Conservation (phyloP, 2,329 filamentous ascomycete species). For the Pseudocercospora pini-densiflorae region DNA sequence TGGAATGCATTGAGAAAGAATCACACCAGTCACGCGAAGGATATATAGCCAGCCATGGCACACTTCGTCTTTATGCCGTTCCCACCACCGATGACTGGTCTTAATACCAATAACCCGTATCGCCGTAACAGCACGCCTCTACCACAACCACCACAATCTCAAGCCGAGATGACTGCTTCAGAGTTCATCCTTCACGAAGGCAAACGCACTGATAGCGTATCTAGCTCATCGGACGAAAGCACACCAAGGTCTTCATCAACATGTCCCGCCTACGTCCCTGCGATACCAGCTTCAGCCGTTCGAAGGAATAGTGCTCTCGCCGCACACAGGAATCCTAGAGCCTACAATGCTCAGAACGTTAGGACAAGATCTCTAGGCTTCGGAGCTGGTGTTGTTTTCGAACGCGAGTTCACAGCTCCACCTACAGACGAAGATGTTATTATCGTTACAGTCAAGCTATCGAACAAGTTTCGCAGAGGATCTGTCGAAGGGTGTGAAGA, state of each 20-base stretch:
- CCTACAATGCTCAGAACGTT: conserved; percentile 10
- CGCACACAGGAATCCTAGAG: conserved; percentile 18
- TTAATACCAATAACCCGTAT: not conserved
- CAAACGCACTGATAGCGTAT: conserved; percentile 9
- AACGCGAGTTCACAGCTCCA: conserved; percentile 22
- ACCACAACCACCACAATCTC: conserved; percentile 44
- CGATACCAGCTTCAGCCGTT: not conserved
- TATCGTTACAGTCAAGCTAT: conserved; percentile 33
- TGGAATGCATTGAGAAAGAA: not conserved
- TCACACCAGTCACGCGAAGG: not conserved
- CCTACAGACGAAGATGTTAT: conserved; percentile 36
- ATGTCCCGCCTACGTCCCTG: conserved; percentile 10
- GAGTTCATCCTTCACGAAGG: conserved; percentile 8
- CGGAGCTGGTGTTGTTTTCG: conserved; percentile 28
- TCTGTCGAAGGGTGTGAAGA: conserved; percentile 25
- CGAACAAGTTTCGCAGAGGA: conserved; percentile 23
- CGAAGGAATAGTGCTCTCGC: conserved; percentile 22
- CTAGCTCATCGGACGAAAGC: not conserved
- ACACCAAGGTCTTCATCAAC: conserved; percentile 11
- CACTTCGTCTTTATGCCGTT: conserved; percentile 4
- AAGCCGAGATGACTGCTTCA: conserved; percentile 32
- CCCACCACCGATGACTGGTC: not conserved
- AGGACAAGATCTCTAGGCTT: conserved; percentile 20
- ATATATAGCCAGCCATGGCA: conserved; percentile 8
- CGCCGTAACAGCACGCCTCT: conserved; percentile 1